phyloP scores from a whole-genome alignment of 805 yeast genomes.

The Yarrowia sp. region DNA sequence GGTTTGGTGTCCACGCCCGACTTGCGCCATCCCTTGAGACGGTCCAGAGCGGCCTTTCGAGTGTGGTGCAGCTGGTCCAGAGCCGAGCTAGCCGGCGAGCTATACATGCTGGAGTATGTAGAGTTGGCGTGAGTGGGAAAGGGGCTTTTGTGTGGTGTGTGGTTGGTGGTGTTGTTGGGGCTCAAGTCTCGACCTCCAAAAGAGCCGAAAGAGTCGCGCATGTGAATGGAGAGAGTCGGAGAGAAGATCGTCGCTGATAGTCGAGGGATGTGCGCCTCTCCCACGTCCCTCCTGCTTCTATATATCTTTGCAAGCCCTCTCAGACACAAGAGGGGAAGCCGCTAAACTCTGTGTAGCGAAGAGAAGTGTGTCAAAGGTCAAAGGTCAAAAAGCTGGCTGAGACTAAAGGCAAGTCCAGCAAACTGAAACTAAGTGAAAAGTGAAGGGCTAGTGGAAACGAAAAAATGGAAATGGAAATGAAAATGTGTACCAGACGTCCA shows the following conservation, averaged over 20 bases:
- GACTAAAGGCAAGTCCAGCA: too few species aligned
- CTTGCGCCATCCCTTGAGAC: slow-evolving; percentile 28
- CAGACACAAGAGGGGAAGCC: slow-evolving; percentile 26
- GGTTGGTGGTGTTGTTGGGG: too few species aligned
- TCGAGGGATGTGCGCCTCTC: not conserved
- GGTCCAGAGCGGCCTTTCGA: slow-evolving; percentile 7
- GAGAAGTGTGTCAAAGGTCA: not conserved
- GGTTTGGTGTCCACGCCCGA: not conserved
- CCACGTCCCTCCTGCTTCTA: slow-evolving; percentile 16
- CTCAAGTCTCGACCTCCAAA: too few species aligned
- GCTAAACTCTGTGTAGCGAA: slow-evolving; percentile 20
- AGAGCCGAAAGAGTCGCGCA: not conserved
- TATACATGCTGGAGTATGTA: not conserved
- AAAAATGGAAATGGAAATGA: too few species aligned
- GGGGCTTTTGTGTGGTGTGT: too few species aligned
- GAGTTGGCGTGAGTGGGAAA: not conserved
- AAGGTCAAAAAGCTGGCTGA: too few species aligned
- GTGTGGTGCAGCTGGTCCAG: not conserved
- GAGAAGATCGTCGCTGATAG: slow-evolving; percentile 27
- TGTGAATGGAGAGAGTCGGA: not conserved
- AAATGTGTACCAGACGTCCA: too few species aligned
- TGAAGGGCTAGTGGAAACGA: too few species aligned
- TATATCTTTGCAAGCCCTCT: slow-evolving; percentile 10
- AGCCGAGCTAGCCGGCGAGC: not conserved
- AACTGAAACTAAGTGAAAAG: too few species aligned